Percentiles rank a stretch among this genome's conserved stretches.
Evolutionary conservation across 2,329 filamentous ascomycete genomes (phyloP).

Genomic region (Aspergillus puulaauensis): DNA sequence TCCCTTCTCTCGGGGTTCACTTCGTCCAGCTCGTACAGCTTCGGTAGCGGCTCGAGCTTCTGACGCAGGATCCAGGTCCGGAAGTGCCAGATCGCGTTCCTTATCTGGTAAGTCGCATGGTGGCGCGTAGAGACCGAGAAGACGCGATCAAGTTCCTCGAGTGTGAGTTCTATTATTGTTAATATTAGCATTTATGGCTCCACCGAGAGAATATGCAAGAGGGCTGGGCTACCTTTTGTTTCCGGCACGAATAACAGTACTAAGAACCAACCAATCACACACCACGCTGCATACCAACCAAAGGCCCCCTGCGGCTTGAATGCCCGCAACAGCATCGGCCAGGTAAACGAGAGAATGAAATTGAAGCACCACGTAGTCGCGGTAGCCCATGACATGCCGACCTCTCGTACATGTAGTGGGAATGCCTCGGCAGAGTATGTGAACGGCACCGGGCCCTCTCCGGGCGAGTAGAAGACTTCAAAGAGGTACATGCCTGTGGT

Average conservation of each 20-base stretch:
- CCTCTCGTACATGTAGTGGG: constrained; percentile 61
- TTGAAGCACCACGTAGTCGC: constrained; percentile 63
- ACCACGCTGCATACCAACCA: constrained; percentile 49
- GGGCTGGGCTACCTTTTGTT: constrained; percentile 27
- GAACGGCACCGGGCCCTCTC: constrained; percentile 65
- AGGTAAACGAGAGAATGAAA: constrained; percentile 54
- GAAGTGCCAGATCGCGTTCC: constrained; percentile 42
- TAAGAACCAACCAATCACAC: constrained; percentile 44
- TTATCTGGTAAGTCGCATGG: constrained; percentile 40
- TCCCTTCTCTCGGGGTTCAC: neutral
- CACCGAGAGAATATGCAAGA: too few species aligned
- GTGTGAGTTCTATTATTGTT: constrained; percentile 34
- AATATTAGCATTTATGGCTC: constrained; percentile 1
- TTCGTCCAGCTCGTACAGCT: constrained; percentile 33
- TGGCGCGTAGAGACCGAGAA: constrained; percentile 51
- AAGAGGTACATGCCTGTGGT: constrained; percentile 46
- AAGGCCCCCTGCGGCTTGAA: constrained; percentile 55
- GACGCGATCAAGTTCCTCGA: constrained; percentile 53
- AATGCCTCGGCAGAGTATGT: constrained; percentile 68
- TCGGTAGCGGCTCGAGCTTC: constrained; percentile 19
- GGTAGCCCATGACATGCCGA: constrained; percentile 64
- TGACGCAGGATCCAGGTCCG: constrained; percentile 37
- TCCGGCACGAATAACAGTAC: constrained; percentile 37
- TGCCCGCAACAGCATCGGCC: constrained; percentile 49
- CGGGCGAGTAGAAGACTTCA: constrained; percentile 51